These are phyloP conservation scores for Limonomyces culmigenus DNA, from an alignment of 1,284 basidiomycete genomes.

Conservation along the genomic window DNA sequence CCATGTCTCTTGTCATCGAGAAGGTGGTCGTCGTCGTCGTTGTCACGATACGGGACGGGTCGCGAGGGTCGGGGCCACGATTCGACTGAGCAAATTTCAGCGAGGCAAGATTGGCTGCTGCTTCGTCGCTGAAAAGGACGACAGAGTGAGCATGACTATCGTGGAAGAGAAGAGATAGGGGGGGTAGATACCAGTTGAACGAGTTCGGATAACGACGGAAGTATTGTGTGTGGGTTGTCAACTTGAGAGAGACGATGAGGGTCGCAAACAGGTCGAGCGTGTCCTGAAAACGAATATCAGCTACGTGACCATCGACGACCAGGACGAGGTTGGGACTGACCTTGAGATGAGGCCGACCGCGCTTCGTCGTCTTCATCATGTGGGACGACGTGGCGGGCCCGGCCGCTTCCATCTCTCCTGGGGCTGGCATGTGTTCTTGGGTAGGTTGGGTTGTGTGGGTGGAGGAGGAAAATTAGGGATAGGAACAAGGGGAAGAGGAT, in stretches of 20 bases:
- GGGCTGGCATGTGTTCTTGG: conserved; percentile 18
- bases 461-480: conserved; percentile 5
- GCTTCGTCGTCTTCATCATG: conserved; percentile 94
- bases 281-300: conserved; percentile 39
- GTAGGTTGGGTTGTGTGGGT: conserved; percentile 1
- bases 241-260: conserved; percentile 83
- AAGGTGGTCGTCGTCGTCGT: conserved; percentile 99
- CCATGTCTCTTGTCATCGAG: conserved; percentile 98
- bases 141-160: neutral
- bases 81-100: conserved; percentile 99
- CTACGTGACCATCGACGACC: conserved; percentile 4
- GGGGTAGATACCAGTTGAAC: conserved; percentile 73
- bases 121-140: conserved; percentile 65
- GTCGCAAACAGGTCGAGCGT: conserved; percentile 97
- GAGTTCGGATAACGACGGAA: conserved; percentile 91
- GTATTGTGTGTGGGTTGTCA: conserved; percentile 85
- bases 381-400: conserved; percentile 50
- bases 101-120: conserved; percentile 82
- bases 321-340: conserved; percentile 21
- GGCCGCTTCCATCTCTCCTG: conserved; percentile 12
- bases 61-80: conserved; percentile 92
- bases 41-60: conserved; percentile 92
- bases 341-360: conserved; percentile 88
- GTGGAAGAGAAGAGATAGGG: conserved; percentile 1
- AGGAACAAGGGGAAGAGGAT: no score